Base-by-base conservation (phyloP, 306 rosid genomes). In the Senna siamea region DNA sequence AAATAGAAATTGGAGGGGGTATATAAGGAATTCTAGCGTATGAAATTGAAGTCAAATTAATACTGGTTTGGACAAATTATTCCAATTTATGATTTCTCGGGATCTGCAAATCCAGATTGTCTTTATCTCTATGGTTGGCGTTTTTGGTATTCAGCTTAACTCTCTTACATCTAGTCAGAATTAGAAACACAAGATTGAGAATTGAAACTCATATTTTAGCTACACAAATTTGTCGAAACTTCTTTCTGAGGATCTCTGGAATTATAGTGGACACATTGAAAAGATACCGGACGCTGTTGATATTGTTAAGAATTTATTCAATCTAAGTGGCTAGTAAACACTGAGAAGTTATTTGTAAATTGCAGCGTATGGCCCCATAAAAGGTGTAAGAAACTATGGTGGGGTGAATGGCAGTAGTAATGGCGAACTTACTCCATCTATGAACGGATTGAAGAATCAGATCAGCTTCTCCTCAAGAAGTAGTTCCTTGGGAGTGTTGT, bases 381-480 rank as follows among this genome's bases (percentile, higher is more conserved):
- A 83, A 72, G 84, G 89, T 30, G 81, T 72, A 35, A 81, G 82
- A 53, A 83, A 74, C 81, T 88, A 73, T 69, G 78, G 78, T 30
- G 68, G 69, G 17, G 41, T 52, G 55, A 79, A 83, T 78, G 82
- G 74, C 11, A 75, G 38, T 74, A 76, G 46, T 70, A 74, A 61
- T 66, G 83, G 76, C n/a, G 86, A 80, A 37, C 65, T 79, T 58
- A 81, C 84, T 75, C 82, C 90, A 37, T 55, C 88, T 2, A 64
- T 81, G 20, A 75, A 78, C 70, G 79, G 88, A 81, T 80, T 87
- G 87, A 92, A 71, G 79, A 75, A 75, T 76, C 92, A 84, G 59
- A 52, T 82, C 61, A 85, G 83, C 81, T 85, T 92, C 80, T 71
- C 90, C 58, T 75, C 89, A 30, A 78, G 88, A 76, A 80, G 78